Percentiles rank a stretch among this genome's conserved stretches.
Conservation (phyloP, 2,329 filamentous ascomycete genomes). For the Rhynchosporium graminicola region DNA sequence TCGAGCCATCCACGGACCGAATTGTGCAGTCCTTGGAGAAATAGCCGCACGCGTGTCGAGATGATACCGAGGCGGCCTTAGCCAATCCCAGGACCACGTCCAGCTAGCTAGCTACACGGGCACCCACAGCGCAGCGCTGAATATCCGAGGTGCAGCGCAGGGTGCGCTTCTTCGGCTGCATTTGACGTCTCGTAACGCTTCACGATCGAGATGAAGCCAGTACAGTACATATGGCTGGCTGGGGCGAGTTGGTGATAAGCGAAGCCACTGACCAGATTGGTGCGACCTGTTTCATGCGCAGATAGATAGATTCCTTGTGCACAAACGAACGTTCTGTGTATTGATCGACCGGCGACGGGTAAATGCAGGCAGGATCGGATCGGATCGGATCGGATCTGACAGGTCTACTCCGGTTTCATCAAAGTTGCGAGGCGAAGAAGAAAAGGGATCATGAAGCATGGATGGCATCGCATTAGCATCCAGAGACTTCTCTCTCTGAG, state of each 20-base stretch:
- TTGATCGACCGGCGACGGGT: no score
- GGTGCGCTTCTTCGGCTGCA: background rate
- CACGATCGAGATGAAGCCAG: background rate
- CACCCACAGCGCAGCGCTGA: background rate
- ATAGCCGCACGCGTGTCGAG: background rate
- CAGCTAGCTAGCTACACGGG: background rate
- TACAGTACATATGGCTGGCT: background rate
- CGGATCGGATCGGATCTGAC: no score
- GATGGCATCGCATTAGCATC: no score
- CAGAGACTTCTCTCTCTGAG: no score
- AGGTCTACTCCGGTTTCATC: no score
- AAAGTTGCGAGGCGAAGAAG: no score
- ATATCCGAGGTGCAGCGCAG: background rate
- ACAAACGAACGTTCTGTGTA: no score
- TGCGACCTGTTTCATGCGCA: no score
- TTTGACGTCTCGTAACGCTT: slow-evolving; percentile 5
- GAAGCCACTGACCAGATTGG: no score
- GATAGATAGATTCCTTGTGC: no score
- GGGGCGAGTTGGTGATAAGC: background rate
- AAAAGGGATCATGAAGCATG: no score
- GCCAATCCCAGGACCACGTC: background rate
- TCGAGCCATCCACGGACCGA: background rate
- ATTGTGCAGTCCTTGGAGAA: background rate
- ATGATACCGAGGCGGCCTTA: background rate
- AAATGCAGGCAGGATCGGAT: no score